These are phyloP conservation scores for Macrophomina phaseolina DNA, from an alignment of 2,329 filamentous ascomycete genomes.

Conservation along the genomic window DNA sequence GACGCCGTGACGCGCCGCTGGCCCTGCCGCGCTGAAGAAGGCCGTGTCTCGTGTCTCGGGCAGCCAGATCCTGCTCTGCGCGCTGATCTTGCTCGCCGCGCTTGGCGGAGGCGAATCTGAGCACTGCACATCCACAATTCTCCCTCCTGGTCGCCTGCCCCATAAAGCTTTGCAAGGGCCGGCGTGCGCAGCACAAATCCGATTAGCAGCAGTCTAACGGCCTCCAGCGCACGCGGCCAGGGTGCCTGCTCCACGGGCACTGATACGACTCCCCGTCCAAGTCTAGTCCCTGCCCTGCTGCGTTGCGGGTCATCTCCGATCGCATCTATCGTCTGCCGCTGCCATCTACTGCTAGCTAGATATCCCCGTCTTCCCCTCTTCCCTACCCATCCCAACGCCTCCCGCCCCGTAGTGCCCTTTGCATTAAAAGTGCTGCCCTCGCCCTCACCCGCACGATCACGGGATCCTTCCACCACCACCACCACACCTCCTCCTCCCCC, in stretches of 20 bases:
- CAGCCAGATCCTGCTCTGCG: constrained; percentile 24
- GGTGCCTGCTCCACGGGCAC: constrained; percentile 24
- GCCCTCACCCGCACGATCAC: constrained; percentile 15
- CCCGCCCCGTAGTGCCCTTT: constrained; percentile 16
- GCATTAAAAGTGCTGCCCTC: constrained; percentile 26
- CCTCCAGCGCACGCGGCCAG: constrained; percentile 21
- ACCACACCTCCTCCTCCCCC: background rate
- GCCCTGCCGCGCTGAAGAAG: constrained; percentile 23
- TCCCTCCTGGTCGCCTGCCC: constrained; percentile 23
- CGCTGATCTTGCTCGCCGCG: constrained; percentile 18
- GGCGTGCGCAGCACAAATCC: constrained; percentile 24
- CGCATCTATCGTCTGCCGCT: constrained; percentile 35
- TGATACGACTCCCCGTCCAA: constrained; percentile 15
- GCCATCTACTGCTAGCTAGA: constrained; percentile 29
- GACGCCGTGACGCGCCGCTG: constrained; percentile 21
- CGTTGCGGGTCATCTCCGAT: constrained; percentile 44
- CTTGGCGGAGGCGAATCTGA: constrained; percentile 24
- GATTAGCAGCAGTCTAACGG: constrained; percentile 25
- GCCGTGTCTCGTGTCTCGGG: constrained; percentile 23
- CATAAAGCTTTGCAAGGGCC: constrained; percentile 27
- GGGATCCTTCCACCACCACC: constrained; percentile 12
- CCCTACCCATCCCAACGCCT: constrained; percentile 22
- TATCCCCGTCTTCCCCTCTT: constrained; percentile 33
- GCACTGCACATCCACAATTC: background rate
- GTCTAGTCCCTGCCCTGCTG: constrained; percentile 25